Base-by-base conservation (phyloP, 768 basidiomycete genomes). In the Piloderma croceum region DNA sequence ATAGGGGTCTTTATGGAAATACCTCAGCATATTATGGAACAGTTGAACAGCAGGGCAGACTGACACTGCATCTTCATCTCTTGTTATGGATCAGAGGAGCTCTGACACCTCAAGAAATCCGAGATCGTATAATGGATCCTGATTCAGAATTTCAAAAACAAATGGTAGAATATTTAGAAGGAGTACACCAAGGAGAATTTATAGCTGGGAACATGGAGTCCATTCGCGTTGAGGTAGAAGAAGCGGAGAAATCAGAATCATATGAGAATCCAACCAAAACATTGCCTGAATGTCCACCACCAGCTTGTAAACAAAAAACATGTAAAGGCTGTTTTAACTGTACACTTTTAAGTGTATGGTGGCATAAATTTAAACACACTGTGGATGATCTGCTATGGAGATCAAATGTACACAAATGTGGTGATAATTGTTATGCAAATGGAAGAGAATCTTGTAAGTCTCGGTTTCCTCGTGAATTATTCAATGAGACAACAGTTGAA, bases 41-140 rank as follows among this genome's bases (percentile, higher is more conserved):
- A 2, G 64, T 68, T 1, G 66, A 70, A 39, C 58, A 62, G 22
- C 68, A 70, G 44, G 67, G 67, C 1, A 35, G 60, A 11, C 39
- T 65, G 0, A 64, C 64, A 0, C 39, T 64, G 5, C 61, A 62
- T 42, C 25, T 60, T 0, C 63, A 63, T 38, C 12, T 62, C 32
- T 38, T 64, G 0, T 6, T 63, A 2, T 62, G 60, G 60, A 43
- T 64, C 2, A 3, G 15, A 3, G 43, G 42, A 1, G 36, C 34
- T 3, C 5, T 45, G 9, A 39, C 51, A 2, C 48, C 48, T 9
- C 46, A 52, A 27, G 41, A 55, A 25, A 52, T 51, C 7, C 24
- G 50, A 1, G 46, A 51, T 12, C 17, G 19, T 6, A n/a, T 53
- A 1, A 15, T 46, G 34, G 34, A 33, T 19, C 20, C 17, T 4